phyloP scores from a whole-genome alignment of 1,139 yeast genomes.

The Debaryomyces nepalensis region DNA sequence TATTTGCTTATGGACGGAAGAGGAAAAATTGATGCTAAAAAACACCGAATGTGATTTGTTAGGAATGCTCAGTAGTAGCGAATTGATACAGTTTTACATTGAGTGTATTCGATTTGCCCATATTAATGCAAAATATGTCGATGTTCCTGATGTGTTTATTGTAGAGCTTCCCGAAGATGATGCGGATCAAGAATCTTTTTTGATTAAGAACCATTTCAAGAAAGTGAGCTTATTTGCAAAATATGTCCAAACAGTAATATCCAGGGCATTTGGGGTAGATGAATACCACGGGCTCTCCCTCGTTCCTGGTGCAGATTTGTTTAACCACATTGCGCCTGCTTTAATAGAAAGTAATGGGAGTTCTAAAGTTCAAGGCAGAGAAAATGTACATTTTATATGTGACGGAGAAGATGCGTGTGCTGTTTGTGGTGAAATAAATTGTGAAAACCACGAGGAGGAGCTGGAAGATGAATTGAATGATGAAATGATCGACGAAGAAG shows the following conservation, averaged over 20 bases:
- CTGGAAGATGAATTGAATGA: constrained; percentile 17
- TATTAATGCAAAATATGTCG: constrained; percentile 28
- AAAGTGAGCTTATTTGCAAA: constrained; percentile 53
- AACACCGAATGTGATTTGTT: constrained; percentile 73
- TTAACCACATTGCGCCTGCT: constrained; percentile 65
- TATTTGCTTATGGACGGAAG: constrained; percentile 66
- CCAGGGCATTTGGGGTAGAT: constrained; percentile 84
- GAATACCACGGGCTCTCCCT: constrained; percentile 71
- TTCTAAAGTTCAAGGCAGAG: constrained; percentile 37
- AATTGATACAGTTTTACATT: constrained; percentile 57
- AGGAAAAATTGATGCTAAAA: constrained; percentile 49
- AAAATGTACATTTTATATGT: constrained; percentile 76
- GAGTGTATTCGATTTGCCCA: constrained; percentile 57
- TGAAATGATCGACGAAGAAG: constrained; percentile 18
- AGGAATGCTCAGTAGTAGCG: constrained; percentile 65
- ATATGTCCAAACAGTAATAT: constrained; percentile 61
- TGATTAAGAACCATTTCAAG: constrained; percentile 19
- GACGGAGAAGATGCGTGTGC: constrained; percentile 67
- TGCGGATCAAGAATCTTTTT: constrained; percentile 10
- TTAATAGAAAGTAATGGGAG: constrained; percentile 13
- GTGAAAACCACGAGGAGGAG: constrained; percentile 52
- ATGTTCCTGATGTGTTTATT: constrained; percentile 45
- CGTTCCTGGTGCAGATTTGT: constrained; percentile 91
- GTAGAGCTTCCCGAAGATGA: constrained; percentile 17
- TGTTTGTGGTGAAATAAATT: constrained; percentile 70